phyloP scores from a whole-genome alignment of 768 basidiomycete species.

The Agrocybe chaxingu region DNA sequence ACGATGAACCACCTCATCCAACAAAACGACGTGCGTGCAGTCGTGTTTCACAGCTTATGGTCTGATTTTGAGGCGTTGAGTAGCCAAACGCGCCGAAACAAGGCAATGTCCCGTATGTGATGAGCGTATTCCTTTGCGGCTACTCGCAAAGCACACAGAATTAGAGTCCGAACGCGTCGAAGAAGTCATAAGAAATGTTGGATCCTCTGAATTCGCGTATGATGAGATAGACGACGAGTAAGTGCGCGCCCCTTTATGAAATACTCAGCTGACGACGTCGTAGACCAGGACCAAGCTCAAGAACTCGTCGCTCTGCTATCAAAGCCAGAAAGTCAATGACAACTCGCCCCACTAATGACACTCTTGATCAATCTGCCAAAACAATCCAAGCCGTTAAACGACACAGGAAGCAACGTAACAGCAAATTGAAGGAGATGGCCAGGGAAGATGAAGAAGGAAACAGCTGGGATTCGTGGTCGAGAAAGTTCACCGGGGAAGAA shows the following conservation, averaged over 20 bases:
- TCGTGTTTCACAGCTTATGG: background rate
- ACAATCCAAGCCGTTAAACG: constrained; percentile 62
- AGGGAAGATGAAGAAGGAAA: constrained; percentile 55
- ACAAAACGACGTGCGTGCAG: constrained; percentile 47
- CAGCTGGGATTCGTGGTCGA: constrained; percentile 25
- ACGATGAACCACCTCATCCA: constrained; percentile 28
- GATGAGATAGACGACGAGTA: constrained; percentile 57
- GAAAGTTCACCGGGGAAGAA: constrained; percentile 32
- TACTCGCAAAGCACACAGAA: constrained; percentile 60
- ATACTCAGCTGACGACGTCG: background rate
- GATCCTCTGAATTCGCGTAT: constrained; percentile 54
- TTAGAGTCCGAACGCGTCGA: constrained; percentile 71
- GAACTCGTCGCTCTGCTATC: constrained; percentile 34
- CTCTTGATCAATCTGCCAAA: constrained; percentile 43
- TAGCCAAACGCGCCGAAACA: constrained; percentile 74
- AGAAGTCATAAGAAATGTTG: constrained; percentile 60
- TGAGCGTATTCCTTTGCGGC: constrained; percentile 68
- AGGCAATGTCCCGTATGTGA: constrained; percentile 71
- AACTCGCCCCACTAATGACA: constrained; percentile 20
- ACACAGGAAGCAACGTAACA: constrained; percentile 64
- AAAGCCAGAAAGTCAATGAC: constrained; percentile 39
- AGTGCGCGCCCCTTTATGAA: constrained; percentile 18
- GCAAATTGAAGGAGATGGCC: constrained; percentile 64
- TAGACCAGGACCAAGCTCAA: constrained; percentile 32
- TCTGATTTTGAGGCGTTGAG: constrained; percentile 4